These are phyloP conservation scores for Acer campestre DNA, from an alignment of 345 rosid genomes.

Conservation along the genomic window DNA sequence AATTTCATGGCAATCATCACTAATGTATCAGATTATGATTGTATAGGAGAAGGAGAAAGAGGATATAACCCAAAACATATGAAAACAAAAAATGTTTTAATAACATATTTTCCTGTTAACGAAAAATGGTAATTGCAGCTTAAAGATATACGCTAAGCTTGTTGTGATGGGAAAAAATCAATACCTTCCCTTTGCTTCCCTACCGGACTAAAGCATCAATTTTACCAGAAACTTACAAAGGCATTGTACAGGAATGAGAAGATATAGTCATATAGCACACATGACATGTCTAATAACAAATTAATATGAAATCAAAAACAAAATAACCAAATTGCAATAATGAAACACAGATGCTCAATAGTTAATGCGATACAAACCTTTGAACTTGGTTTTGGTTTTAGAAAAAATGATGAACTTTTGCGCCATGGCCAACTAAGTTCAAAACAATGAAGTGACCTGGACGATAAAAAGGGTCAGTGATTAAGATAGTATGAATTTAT, in stretches of 20 bases:
- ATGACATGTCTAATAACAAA: not conserved
- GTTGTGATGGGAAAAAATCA: not conserved
- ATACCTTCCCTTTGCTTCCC: not conserved
- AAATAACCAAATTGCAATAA: conserved; percentile 8
- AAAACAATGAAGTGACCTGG: conserved; percentile 89
- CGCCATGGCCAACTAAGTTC: conserved; percentile 99
- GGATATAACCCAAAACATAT: too few relatives aligned
- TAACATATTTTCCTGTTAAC: not conserved
- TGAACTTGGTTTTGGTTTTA: conserved; percentile 62
- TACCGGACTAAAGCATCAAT: not conserved
- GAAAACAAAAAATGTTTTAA: not conserved
- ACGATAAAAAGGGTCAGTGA: conserved; percentile 29
- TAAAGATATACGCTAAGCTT: not conserved
- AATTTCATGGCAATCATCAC: not conserved
- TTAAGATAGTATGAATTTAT: conserved; percentile 16
- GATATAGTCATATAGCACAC: not conserved
- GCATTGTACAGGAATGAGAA: not conserved
- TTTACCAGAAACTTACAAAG: not conserved
- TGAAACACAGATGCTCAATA: conserved; percentile 1
- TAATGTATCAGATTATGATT: not conserved
- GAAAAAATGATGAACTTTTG: conserved; percentile 62
- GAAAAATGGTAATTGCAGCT: not conserved
- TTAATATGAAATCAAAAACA: not conserved
- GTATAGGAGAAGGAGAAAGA: not conserved
- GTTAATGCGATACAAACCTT: conserved; percentile 55